Percentiles rank a stretch among this genome's conserved stretches.
phyloP scores from a whole-genome alignment of 345 rosid genomes.

The Eucalyptus coolabah region DNA sequence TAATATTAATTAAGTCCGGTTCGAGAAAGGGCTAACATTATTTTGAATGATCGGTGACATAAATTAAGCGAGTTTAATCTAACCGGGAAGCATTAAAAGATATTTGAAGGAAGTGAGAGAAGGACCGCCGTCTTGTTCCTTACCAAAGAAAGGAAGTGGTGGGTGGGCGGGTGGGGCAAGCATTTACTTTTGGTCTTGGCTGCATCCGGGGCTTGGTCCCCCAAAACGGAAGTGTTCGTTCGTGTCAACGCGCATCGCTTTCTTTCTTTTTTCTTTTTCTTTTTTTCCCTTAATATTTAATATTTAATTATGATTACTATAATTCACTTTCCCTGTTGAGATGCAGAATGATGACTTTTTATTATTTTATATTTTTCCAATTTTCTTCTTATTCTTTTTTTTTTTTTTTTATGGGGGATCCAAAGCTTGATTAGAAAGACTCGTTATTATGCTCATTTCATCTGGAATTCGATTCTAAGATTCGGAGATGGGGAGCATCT shows the following conservation, averaged over 20 bases:
- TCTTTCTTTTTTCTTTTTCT: accelerated
- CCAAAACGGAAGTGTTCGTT: background rate
- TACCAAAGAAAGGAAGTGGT: background rate
- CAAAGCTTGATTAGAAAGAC: background rate
- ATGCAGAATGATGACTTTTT: background rate
- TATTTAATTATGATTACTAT: background rate
- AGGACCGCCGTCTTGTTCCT: background rate
- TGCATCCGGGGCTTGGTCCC: background rate
- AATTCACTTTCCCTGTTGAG: background rate
- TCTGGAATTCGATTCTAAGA: background rate
- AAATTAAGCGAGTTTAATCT: background rate
- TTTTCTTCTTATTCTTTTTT: background rate
- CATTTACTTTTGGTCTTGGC: background rate
- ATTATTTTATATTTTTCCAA: background rate
- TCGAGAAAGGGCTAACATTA: background rate
- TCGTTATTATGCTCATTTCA: background rate
- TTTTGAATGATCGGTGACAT: background rate
- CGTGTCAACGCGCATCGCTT: background rate
- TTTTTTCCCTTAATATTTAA: background rate
- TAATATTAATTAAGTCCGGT: background rate
- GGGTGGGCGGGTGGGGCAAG: background rate
- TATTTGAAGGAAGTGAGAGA: background rate
- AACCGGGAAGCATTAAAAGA: background rate
- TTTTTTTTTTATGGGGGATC: background rate
- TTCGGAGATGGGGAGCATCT: background rate